A percentile compares a stretch with the other conserved stretches of the same genome.
phyloP scores from a whole-genome alignment of 352 stramenopile species.

The Phytophthora sansomeana region DNA sequence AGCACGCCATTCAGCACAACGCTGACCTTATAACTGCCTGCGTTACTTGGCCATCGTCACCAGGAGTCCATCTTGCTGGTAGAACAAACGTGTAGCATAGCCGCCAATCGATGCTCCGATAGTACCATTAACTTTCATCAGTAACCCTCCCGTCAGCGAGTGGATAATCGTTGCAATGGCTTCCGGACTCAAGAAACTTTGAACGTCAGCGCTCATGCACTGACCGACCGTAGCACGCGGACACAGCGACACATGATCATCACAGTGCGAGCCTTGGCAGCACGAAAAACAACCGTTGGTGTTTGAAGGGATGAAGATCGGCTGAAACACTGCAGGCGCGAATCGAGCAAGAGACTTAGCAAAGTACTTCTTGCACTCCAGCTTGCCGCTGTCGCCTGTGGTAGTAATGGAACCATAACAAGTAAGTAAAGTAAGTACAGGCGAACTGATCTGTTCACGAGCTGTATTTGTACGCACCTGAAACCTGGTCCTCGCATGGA shows the following conservation, averaged over 20 bases:
- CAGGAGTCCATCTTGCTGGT: conserved; percentile 77
- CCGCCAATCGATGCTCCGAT: conserved; percentile 73
- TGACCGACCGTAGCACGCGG: conserved; percentile 51
- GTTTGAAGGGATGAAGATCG: conserved; percentile 80
- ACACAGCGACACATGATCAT: conserved; percentile 64
- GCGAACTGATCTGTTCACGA: background rate
- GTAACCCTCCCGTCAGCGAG: conserved; percentile 69
- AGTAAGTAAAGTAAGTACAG: background rate
- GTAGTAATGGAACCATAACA: background rate
- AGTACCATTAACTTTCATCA: conserved; percentile 87
- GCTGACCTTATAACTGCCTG: conserved; percentile 9
- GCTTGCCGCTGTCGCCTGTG: conserved; percentile 42
- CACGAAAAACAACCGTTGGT: conserved; percentile 79
- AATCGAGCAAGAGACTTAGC: conserved; percentile 69
- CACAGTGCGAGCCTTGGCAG: conserved; percentile 70
- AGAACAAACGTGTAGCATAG: conserved; percentile 72
- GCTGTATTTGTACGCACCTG: conserved; percentile 39
- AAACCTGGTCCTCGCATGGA: conserved; percentile 72
- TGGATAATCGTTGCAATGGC: conserved; percentile 80
- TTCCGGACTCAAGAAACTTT: conserved; percentile 77
- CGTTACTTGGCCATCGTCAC: conserved; percentile 68
- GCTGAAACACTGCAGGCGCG: conserved; percentile 58
- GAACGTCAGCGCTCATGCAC: conserved; percentile 77
- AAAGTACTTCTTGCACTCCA: conserved; percentile 83
- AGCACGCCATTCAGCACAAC: conserved; percentile 10